Evolutionary conservation across 2,329 filamentous ascomycete genomes (phyloP), one percentile per base, ranked within the genome.

Genomic region (Talaromyces sp.): DNA sequence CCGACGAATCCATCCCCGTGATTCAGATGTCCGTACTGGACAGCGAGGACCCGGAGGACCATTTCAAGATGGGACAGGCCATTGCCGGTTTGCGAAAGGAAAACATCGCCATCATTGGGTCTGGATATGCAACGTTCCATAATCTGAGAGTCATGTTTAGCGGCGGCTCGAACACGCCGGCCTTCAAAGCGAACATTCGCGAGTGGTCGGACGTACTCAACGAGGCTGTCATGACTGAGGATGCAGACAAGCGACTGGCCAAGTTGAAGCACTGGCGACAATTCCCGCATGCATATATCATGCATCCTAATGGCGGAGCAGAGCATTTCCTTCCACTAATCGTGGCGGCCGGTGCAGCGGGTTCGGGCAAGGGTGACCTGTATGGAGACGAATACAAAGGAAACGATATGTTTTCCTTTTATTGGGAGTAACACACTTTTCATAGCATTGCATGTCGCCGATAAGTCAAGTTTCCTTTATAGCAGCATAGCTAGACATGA

Each of bases 281-380:
- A 14, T 59, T 60, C 27, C 61, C 61, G 11, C 57, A 60, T 41
- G 58, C 54, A 3, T 62, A 60, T 21, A 54, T 19, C 11, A 60
- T 60, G 56, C 61, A 62, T 31, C 57, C 61, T 12, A 51, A 31
- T 11, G 53, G 58, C 29, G 58, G 61, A 12, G 57, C 57, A 21
- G 61, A 62, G 21, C 61, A 62, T 32, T 60, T 62, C 48, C 19
- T 62, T 50, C 61, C 61, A 19, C 38, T 62, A n/a, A 60, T 62
- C 46, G 61, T 62, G 24, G 38, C 59, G 6, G 59, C 59, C 6
- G 59, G 59, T 38, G 59, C 59, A 11, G 59, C 35, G 4, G 55
- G 48, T 10, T 54, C 55, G 26, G 41, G 50, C 6, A 54, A 61
- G 59, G 59, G 59, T 9, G 41, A 27, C 2, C 35, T 61, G 14